Base-by-base conservation (phyloP, 768 basidiomycete genomes). In the Mycena sanguinolenta region DNA sequence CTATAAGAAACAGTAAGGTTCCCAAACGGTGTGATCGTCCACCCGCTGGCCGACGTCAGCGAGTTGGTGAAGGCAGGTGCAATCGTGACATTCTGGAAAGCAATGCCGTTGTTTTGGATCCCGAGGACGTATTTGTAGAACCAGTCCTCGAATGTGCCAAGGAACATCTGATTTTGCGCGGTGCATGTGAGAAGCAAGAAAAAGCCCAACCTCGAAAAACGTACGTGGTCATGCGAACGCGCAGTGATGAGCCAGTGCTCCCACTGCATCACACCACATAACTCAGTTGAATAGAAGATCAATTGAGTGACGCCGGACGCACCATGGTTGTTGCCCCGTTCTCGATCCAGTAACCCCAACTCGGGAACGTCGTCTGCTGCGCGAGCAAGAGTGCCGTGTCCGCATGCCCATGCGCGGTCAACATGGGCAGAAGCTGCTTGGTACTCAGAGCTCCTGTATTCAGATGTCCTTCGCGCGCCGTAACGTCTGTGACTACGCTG, bases 61-160 rank as follows among this genome's bases (percentile, higher is more conserved):
- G 59, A 13, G 14, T 17, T 52, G 0, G 74, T 76, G 32, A 76
- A 64, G 10, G 74, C 53, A 0, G 79, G 79, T 12, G 75, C 71
- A 46, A 80, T 74, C 9, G 54, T 54, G 34, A 78, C 76, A 1
- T 69, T 77, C 53, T 77, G 72, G 70, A 78, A 80, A 8, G 77
- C 79, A 12, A 68, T 30, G 53, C 77, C 71, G 4, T 77, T 74
- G 25, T 71, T 42, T 49, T 79, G 74, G 42, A 80, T 78, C 0
- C 79, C 78, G 14, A 74, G 77, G 0, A 80, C 73, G 67, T 77
- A 62, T 54, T 78, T 78, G 71, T 71, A 80, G 16, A 80, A 61
- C 79, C 78, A 80, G 61, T 80, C 79, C 68, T 80, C 77, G 72
- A 76, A 80, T 2, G 79, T 80, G 50, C 79, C 78, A 25, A 80